Evolutionary conservation across 805 yeast genomes (phyloP), one percentile per base, ranked within the genome.

Genomic region (Blastobotrys parvus): DNA sequence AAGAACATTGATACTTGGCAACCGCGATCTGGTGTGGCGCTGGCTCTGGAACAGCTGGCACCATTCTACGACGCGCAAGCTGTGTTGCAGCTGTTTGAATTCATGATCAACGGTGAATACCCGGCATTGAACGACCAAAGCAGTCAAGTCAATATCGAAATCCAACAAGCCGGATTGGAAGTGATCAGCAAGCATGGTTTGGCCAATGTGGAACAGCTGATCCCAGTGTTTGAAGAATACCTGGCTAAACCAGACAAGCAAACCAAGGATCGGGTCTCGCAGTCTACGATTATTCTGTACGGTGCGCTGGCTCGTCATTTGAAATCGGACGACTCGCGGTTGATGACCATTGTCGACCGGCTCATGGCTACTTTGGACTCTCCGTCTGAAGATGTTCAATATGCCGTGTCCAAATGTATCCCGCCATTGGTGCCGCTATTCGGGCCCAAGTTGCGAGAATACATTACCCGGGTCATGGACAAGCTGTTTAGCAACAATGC

Each of bases 231-330:
- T 54, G 97, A 90, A 61, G 56, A 61, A 4, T 75, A 82, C 29
- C 69, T 55, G 13, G 46, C 47, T 3, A 36, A 35, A 37, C 52
- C 57, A 7, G 74, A 72, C 42, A 65, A 70, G 4, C 69, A 67
- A 44, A 56, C 63, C 4, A 80, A 77, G 52, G 86, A 81, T 59
- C 65, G 67, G 27, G 74, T 86, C 48, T 80, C 80, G 54, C 94
- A 88, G 60, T 76, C 84, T 54, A 82, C 82, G 16, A 84, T 92
- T 53, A 82, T 92, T 45, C 68, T 90, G 36, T 92, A 90, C 56
- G 98, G 98, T 53, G 77, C 92, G 3, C 72, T 89, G 49, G 97
- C 95, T 1, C 82, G 83, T 46, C 95, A 92, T 67, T 71, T 92
- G 61, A 68, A 74, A 13, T 54, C 74, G 0, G 98, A 92, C 56